Evolutionary conservation across 2,329 filamentous ascomycete genomes (phyloP), one percentile per base, ranked within the genome.

Genomic region (Sarocladiaceae sp.): DNA sequence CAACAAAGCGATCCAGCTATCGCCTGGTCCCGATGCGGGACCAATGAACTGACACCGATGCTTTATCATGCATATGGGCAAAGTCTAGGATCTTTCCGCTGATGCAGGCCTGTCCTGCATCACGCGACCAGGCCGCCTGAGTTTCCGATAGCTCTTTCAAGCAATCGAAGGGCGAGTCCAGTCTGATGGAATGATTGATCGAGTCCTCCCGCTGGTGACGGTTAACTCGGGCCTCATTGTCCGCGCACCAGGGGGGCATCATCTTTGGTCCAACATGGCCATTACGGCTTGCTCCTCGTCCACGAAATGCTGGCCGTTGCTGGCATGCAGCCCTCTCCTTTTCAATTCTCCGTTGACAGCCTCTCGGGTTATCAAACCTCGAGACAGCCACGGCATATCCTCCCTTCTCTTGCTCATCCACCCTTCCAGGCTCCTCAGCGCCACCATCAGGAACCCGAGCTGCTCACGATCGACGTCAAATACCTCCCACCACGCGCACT

Each of bases 391-490:
- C n/a, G 68, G 67, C 67, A 79, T 74, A 42, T 72, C 74, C 42
- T 72, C 70, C 54, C 64, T 73, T 56, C 86, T 81, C 33, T 71
- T 71, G 48, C 64, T 66, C 44, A 81, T 79, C 65, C 85, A 88
- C 1, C 78, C 81, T 50, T 85, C 82, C 45, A 94, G 68, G 55
- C 90, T 96, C 49, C 80, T 72, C 76, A 96, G 78, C 0, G 76
- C 89, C 10, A 96, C 87, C 3, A 95, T 89, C 47, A 97, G 65
- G 54, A 97, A 97, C 0, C 93, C 93, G 27, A 98, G 72, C 60
- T 95, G 89, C 68, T 98, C 93, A 42, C 93, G 75, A 56, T 96
- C 90, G 6, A 93, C 87, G 63, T 98, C 93, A 61, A 97, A 97
- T 0, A 97, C 88, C 63, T 96, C 90, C 93, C 93, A 98, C 93